A percentile compares a stretch with the other conserved stretches of the same genome.
phyloP scores from a whole-genome alignment of 108 stramenopile species.

The Nitzschia sp. region DNA sequence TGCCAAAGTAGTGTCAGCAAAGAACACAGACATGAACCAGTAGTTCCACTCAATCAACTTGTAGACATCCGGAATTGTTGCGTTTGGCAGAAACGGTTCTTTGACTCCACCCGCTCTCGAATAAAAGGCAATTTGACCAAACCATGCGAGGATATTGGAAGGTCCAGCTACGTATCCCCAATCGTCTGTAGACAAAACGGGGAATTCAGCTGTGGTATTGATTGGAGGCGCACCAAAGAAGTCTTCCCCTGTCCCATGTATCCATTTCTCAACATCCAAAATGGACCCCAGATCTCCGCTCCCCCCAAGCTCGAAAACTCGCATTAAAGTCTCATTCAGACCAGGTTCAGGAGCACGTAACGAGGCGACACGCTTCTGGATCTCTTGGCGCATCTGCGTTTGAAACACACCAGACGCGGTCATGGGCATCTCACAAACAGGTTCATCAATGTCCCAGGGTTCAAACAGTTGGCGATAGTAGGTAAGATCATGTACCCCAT shows the following conservation, averaged over 20 bases:
- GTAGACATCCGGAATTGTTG: slow-evolving; percentile 20
- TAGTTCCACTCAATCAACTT: slow-evolving; percentile 32
- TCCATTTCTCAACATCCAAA: slow-evolving; percentile 3
- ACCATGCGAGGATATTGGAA: slow-evolving; percentile 23
- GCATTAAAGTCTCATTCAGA: not conserved
- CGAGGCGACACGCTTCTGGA: slow-evolving; percentile 14
- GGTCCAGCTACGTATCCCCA: not conserved
- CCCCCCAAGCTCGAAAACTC: not conserved
- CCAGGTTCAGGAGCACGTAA: slow-evolving; percentile 7
- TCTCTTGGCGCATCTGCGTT: not conserved
- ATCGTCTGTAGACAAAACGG: slow-evolving; percentile 1
- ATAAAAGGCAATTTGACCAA: slow-evolving; percentile 28
- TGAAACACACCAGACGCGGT: not conserved
- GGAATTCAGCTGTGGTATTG: slow-evolving; percentile 11
- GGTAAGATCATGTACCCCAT: not conserved
- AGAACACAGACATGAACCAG: slow-evolving; percentile 26
- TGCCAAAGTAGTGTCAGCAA: slow-evolving; percentile 19
- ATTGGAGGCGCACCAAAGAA: not conserved
- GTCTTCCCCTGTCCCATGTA: not conserved
- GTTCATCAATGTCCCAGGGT: not conserved
- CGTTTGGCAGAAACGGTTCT: slow-evolving; percentile 7
- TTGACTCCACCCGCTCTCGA: slow-evolving; percentile 18
- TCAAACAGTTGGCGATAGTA: not conserved
- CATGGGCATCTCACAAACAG: not conserved
- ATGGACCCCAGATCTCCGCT: slow-evolving; percentile 7